Evolutionary conservation across 495 filamentous ascomycete species (phyloP), one percentile per base, ranked within the genome.

Genomic region (Penicillium arizonense): DNA sequence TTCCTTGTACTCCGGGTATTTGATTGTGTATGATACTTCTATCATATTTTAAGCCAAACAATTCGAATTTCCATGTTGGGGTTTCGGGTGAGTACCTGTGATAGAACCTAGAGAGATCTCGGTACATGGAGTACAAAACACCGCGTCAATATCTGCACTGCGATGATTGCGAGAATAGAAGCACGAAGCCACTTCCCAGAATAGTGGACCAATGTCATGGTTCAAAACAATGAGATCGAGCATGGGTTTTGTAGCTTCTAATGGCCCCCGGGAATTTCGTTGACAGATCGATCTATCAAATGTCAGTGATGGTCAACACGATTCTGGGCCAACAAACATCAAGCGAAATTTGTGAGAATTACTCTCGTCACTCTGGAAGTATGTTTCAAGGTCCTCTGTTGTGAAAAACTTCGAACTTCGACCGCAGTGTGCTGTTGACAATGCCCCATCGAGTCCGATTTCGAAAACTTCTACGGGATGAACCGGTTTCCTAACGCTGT

Each of bases 1-100:
- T 7, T 50, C 13, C 35, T 76, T 76, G 32, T 64, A 51, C 42
- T 71, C 67, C 7, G 72, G 72, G 35, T 77, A 76, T 50, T 68
- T 71, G 36, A 75, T 48, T 2, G 69, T 71, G 42, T 77, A 73
- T 2, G 56, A 52, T 33, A 73, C 62, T 37, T 78, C 76, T 77
- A 44, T 10, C 10, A 14, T 7, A 47, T 44, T 18, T 18, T 18
- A 1, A 18, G 18, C 18, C 18, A 18, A 18, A 18, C 18, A 18
- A 18, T 18, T 18, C 18, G 18, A 18, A 18, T 18, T 18, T 18
- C 18, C 18, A 18, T 18, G 18, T 18, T 18, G 18, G 18, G 18
- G 18, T 18, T 18, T 1, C 18, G 18, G 18, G 18, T 18, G 18
- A 18, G 18, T 59, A 73, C 70, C 67, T 18, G 68, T 59, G 20